Evolutionary conservation across 2,329 filamentous ascomycete genomes (phyloP).

Genomic region (Fusarium luffae): DNA sequence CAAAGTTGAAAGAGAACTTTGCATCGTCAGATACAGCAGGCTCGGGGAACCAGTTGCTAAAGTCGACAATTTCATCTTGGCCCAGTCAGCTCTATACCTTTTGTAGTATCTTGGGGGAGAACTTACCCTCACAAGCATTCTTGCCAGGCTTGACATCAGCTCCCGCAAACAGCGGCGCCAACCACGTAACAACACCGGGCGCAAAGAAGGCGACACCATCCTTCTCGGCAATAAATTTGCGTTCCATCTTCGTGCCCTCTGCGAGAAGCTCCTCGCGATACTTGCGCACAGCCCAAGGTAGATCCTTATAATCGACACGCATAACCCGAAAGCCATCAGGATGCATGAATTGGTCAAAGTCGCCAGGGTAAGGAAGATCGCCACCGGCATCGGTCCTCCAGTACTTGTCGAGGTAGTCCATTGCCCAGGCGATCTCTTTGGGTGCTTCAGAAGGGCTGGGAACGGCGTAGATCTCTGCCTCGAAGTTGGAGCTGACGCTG

Average conservation of each 20-base stretch:
- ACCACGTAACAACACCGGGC: conserved; percentile 27
- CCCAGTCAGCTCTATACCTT: not conserved
- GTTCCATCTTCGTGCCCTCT: conserved; percentile 15
- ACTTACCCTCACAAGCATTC: conserved; percentile 25
- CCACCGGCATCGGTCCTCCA: conserved; percentile 27
- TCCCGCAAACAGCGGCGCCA: conserved; percentile 28
- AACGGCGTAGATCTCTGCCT: conserved; percentile 26
- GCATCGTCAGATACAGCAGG: not conserved
- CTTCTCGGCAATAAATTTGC: conserved; percentile 31
- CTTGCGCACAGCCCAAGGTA: conserved; percentile 32
- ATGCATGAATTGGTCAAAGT: conserved; percentile 31
- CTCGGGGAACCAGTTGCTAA: conserved; percentile 6
- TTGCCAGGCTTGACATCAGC: conserved; percentile 10
- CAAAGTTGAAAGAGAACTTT: not conserved
- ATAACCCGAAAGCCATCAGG: conserved; percentile 26
- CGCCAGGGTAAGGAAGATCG: conserved; percentile 28
- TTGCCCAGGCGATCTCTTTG: conserved; percentile 19
- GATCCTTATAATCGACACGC: conserved; percentile 15
- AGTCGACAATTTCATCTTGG: conserved; percentile 16
- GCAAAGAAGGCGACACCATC: conserved; percentile 31
- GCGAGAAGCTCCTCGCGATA: conserved; percentile 17
- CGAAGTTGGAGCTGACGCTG: conserved; percentile 4
- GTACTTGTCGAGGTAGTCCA: conserved; percentile 26
- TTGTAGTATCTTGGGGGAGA: no score
- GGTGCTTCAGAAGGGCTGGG: conserved; percentile 10